Evolutionary conservation across 805 yeast genomes (phyloP).

Genomic region (Barnettozyma sp.): DNA sequence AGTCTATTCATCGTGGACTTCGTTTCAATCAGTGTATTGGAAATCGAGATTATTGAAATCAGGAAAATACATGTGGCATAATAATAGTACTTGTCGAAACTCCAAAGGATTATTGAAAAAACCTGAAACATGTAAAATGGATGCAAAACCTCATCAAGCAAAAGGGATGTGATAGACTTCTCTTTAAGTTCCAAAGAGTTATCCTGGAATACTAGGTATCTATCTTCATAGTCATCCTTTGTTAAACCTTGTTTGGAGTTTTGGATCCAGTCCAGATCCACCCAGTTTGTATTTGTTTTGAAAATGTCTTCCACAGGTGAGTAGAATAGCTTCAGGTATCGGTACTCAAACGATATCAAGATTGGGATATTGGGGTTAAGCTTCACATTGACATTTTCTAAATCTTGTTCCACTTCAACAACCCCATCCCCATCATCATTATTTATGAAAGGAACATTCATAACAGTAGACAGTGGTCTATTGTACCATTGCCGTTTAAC

Average conservation of each 20-base stretch:
- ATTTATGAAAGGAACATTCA: constrained; percentile 32
- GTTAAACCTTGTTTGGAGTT: constrained; percentile 60
- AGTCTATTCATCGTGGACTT: constrained; percentile 64
- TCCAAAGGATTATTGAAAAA: constrained; percentile 87
- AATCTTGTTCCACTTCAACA: too few species aligned
- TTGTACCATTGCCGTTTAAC: constrained; percentile 59
- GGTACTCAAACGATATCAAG: constrained; percentile 65
- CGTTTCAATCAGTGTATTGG: constrained; percentile 82
- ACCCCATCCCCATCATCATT: too few species aligned
- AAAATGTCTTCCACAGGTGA: constrained; percentile 84
- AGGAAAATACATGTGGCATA: constrained; percentile 89
- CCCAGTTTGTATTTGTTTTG: constrained; percentile 82
- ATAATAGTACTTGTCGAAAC: constrained; percentile 85
- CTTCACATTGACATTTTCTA: constrained; percentile 9
- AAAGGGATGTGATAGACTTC: constrained; percentile 54
- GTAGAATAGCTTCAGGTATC: constrained; percentile 78
- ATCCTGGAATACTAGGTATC: constrained; percentile 67
- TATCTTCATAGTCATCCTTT: constrained; percentile 58
- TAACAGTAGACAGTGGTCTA: constrained; percentile 62
- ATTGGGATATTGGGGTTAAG: constrained; percentile 48
- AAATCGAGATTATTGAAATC: constrained; percentile 75
- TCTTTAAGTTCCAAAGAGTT: constrained; percentile 73
- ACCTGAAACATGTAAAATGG: constrained; percentile 95
- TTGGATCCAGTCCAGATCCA: constrained; percentile 70
- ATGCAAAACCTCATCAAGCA: constrained; percentile 84